Evolutionary conservation across 108 stramenopile species (phyloP), one percentile per base, ranked within the genome.

Genomic region (Stephanodiscus triporus): DNA sequence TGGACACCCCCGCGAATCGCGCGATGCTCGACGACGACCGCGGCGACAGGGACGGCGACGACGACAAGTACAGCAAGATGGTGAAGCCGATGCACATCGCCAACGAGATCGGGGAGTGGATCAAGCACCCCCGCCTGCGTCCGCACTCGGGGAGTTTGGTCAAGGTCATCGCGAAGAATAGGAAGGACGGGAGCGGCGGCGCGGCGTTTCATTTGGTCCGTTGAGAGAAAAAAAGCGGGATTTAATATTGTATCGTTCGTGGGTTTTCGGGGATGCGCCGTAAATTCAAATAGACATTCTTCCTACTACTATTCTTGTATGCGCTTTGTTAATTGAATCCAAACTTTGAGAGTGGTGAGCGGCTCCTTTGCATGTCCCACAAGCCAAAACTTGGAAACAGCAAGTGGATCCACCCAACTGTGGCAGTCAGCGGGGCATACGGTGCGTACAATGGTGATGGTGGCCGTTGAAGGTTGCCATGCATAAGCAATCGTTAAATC

Each of bases 1-100:
- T 94, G 45, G 92, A 94, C 56, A 94, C 92, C 11, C 89, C 89
- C 16, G 58, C 71, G 24, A 94, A 94, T 77, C 90, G 92, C n/a
- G 77, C 86, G 66, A 83, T 81, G 79, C 79, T 87, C 38, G 64
- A 66, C 20, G 81, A 51, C 8, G 64, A 84, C 54, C 78, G 76
- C 47, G 70, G 75, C 10, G 55, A 50, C 14, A 56, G 23, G 13
- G 36, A 73, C 50, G 74, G 70, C n/a, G 54, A 38, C 10, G 78
- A 79, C 63, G 78, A 73, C 22, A 30, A 68, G 30, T 80, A 80
- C 61, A 69, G 72, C 24, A 70, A 70, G 22, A 89, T 90, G 90
- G 87, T 88, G 36, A 85, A 91, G 51, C 85, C 90, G 2, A 76
- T 75, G 36, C 87, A 88, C 66, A 89, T 94, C 78, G 90, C 90